A percentile compares a stretch with the other conserved stretches of the same genome.
phyloP scores from a whole-genome alignment of 805 yeast genomes.

The Komagataella phaffii region DNA sequence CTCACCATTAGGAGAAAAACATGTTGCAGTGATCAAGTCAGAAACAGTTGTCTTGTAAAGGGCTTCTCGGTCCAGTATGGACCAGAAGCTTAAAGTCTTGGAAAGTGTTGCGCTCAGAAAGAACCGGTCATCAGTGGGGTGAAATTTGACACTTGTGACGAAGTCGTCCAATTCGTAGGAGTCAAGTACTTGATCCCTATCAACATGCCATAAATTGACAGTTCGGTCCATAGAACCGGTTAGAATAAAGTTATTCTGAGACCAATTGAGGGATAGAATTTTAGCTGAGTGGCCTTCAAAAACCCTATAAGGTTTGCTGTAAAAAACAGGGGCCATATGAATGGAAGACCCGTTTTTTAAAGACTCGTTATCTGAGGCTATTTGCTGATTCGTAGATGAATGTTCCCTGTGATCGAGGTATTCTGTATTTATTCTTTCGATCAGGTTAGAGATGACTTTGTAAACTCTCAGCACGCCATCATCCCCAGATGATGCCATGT shows the following conservation, averaged over 20 bases:
- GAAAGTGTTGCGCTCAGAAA: conserved; percentile 76
- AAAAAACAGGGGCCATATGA: conserved; percentile 52
- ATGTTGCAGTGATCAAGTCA: conserved; percentile 61
- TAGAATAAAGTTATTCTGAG: conserved; percentile 68
- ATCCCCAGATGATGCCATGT: conserved; percentile 74
- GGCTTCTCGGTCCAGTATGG: conserved; percentile 60
- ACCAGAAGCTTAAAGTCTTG: conserved; percentile 68
- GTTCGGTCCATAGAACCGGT: conserved; percentile 73
- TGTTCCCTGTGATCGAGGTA: conserved; percentile 1
- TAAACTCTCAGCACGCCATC: conserved; percentile 58
- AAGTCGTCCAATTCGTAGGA: conserved; percentile 66
- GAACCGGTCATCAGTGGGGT: conserved; percentile 78
- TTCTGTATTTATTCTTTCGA: conserved; percentile 33
- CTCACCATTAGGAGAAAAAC: conserved; percentile 54
- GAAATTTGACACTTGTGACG: conserved; percentile 70
- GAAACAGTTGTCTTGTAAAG: conserved; percentile 47
- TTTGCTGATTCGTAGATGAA: neutral
- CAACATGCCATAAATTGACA: conserved; percentile 76
- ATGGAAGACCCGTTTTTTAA: conserved; percentile 1
- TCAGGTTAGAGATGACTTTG: conserved; percentile 66
- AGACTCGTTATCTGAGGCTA: neutral
- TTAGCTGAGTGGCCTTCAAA: conserved; percentile 60
- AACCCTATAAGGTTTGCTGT: conserved; percentile 43
- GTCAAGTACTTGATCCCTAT: conserved; percentile 46
- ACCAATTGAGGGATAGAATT: conserved; percentile 75